Percentiles rank a stretch among this genome's conserved stretches.
These are phyloP conservation scores for Beauveria varroae DNA, from an alignment of 2,329 filamentous ascomycete species.

Conservation along the genomic window DNA sequence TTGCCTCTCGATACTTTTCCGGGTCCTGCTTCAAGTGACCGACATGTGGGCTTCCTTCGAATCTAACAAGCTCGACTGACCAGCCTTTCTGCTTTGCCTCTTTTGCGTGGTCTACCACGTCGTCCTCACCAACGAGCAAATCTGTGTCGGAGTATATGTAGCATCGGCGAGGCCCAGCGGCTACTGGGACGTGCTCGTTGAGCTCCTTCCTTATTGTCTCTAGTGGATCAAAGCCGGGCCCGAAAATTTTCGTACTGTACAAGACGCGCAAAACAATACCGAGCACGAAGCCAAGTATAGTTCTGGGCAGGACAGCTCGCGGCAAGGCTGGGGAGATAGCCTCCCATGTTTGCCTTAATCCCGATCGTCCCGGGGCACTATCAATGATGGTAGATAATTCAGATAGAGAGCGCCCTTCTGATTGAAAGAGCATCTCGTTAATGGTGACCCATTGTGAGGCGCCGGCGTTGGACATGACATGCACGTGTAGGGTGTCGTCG, in stretches of 20 bases:
- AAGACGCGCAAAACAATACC: neutral
- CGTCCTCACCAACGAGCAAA: neutral
- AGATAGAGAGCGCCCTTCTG: neutral
- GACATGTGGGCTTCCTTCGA: neutral
- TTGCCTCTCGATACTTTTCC: neutral
- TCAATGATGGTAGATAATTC: neutral
- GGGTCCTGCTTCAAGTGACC: neutral
- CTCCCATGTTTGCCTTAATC: neutral
- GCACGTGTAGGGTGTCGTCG: neutral
- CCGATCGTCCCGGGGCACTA: neutral
- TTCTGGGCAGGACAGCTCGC: neutral
- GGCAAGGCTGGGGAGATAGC: neutral
- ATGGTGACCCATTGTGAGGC: neutral
- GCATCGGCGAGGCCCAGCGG: neutral
- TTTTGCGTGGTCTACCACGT: neutral
- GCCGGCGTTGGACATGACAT: neutral
- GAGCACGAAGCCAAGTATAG: neutral
- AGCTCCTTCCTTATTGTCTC: neutral
- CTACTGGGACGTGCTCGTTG: neutral
- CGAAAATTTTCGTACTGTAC: neutral
- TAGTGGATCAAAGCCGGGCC: neutral
- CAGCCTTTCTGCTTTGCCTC: neutral
- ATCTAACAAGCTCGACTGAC: neutral
- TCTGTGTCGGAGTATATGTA: neutral
- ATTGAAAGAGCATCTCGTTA: neutral